Evolutionary conservation across 108 stramenopile species (phyloP), one percentile per base, ranked within the genome.

Genomic region (Conticribra guillardii): DNA sequence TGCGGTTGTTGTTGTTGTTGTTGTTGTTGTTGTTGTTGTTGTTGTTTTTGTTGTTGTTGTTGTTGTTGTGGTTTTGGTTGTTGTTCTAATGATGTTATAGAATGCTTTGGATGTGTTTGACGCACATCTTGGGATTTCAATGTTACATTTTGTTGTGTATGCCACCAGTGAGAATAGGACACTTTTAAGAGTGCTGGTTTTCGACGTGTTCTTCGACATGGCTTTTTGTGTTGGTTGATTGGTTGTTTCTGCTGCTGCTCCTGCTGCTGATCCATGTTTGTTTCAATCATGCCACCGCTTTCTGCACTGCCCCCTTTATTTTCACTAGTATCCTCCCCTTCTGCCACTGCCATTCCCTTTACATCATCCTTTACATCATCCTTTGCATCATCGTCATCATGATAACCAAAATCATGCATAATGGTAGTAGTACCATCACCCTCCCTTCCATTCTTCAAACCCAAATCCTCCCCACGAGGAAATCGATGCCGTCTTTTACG

Each of bases 401-500:
- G 45, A 65, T 4, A 21, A 26, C 8, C 54, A 33, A 21, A 23
- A 21, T 45, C 26, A 27, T n/a, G n/a, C n/a, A n/a, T n/a, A n/a
- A n/a, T n/a, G n/a, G n/a, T n/a, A n/a, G n/a, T n/a, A n/a, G n/a
- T n/a, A n/a, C n/a, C n/a, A n/a, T n/a, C n/a, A n/a, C n/a, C n/a
- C n/a, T n/a, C n/a, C n/a, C n/a, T n/a, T n/a, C n/a, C n/a, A n/a
- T n/a, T n/a, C n/a, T n/a, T n/a, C n/a, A n/a, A n/a, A n/a, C n/a
- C n/a, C n/a, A n/a, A n/a, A n/a, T n/a, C n/a, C n/a, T 68, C 41
- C 11, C 80, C 75, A 17, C 46, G 60, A 44, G 83, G 85, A 73
- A 64, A 89, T 47, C 89, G 79, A 79, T 89, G 89, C 24, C 82
- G 62, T 49, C 73, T 71, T 28, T 83, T 69, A 16, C 71, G 68